phyloP scores from a whole-genome alignment of 768 basidiomycete species.

The Mycena capillaripes region DNA sequence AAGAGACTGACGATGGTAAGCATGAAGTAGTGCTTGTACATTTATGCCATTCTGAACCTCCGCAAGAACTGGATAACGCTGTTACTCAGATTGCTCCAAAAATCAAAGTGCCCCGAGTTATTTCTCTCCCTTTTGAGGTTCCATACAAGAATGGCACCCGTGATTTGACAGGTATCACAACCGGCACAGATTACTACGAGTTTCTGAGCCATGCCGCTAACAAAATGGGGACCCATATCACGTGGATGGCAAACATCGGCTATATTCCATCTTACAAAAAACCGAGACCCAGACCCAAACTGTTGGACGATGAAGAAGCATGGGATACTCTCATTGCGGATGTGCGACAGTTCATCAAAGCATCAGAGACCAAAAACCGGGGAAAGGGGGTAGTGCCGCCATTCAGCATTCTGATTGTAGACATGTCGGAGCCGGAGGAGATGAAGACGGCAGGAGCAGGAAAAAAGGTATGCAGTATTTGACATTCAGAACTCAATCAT shows the following conservation, averaged over 20 bases:
- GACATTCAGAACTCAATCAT: too few relatives aligned
- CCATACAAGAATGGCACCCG: slow-evolving; percentile 5
- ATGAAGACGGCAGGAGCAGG: too few relatives aligned
- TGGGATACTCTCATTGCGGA: not conserved
- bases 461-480: too few relatives aligned
- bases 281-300: not conserved
- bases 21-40: too few relatives aligned
- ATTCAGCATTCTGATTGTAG: not conserved
- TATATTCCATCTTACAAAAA: not conserved
- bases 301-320: not conserved
- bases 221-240: not conserved
- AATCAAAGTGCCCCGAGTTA: too few relatives aligned
- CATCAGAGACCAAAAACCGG: not conserved
- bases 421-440: not conserved
- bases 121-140: slow-evolving; percentile 2
- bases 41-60: too few relatives aligned
- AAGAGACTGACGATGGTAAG: too few relatives aligned
- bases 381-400: not conserved
- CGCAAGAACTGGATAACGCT: too few relatives aligned
- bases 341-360: not conserved
- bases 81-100: too few relatives aligned
- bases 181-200: not conserved
- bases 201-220: not conserved
- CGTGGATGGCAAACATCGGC: not conserved
- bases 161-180: not conserved